These are phyloP conservation scores for Pseudocercospora pini-densiflorae DNA, from an alignment of 2,329 filamentous ascomycete genomes.

Conservation along the genomic window DNA sequence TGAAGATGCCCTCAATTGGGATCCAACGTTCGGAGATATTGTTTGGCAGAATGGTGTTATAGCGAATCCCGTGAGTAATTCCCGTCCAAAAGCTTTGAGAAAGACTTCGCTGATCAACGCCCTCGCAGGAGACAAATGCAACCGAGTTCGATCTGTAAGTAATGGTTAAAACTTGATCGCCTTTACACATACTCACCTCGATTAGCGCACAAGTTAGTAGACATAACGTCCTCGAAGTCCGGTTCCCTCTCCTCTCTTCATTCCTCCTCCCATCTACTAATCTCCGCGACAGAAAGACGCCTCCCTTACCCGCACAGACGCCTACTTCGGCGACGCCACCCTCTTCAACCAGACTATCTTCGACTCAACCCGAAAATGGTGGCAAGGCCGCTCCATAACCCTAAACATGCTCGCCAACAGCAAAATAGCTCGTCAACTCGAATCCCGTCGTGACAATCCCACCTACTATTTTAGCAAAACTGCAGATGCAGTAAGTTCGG, in stretches of 20 bases:
- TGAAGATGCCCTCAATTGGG: not conserved
- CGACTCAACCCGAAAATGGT: slow-evolving; percentile 51
- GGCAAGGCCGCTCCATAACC: slow-evolving; percentile 48
- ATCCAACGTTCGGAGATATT: not conserved
- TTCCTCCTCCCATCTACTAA: too few species aligned
- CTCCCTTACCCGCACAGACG: slow-evolving; percentile 50
- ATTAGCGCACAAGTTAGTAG: too few species aligned
- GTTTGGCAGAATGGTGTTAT: too few species aligned
- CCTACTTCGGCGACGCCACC: slow-evolving; percentile 56
- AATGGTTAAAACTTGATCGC: too few species aligned
- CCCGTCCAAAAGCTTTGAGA: too few species aligned
- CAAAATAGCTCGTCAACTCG: slow-evolving; percentile 51
- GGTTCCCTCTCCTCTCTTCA: too few species aligned
- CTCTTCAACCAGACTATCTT: slow-evolving; percentile 59
- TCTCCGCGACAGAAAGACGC: slow-evolving; percentile 9
- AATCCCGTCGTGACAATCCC: slow-evolving; percentile 54
- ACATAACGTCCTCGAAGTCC: too few species aligned
- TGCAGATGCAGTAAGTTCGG: slow-evolving; percentile 51
- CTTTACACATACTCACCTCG: too few species aligned
- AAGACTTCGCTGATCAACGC: too few species aligned
- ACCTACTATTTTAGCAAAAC: slow-evolving; percentile 51
- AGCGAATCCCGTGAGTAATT: too few species aligned
- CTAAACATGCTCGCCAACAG: slow-evolving; percentile 51
- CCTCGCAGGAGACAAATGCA: too few species aligned
- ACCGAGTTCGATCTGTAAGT: too few species aligned